These are phyloP conservation scores for Trametes cinnabarina DNA, from an alignment of 768 basidiomycete species.

Conservation along the genomic window DNA sequence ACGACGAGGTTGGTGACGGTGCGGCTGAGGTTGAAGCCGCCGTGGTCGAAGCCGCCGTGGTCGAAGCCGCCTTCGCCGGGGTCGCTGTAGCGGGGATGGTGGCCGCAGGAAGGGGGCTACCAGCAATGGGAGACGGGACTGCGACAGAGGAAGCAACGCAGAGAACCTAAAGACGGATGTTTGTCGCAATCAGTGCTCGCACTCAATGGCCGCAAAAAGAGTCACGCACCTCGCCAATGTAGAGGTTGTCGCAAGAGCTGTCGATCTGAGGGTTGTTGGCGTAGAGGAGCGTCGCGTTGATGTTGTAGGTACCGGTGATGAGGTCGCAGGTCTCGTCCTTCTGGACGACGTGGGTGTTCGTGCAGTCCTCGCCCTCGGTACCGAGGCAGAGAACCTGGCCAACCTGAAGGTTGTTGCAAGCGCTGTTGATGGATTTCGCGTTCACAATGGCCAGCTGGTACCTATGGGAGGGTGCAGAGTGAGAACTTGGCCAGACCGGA, in stretches of 20 bases:
- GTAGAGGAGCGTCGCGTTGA: slow-evolving; percentile 55
- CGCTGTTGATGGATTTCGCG: slow-evolving; percentile 43
- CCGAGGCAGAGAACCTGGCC: slow-evolving; percentile 63
- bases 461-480: slow-evolving; percentile 33
- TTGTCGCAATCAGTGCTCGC: background rate
- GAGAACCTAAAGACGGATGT: slow-evolving; percentile 41
- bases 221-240: slow-evolving; percentile 66
- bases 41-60: background rate
- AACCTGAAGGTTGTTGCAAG: slow-evolving; percentile 58
- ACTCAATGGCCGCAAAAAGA: background rate
- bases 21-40: slow-evolving; percentile 16
- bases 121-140: slow-evolving; percentile 44
- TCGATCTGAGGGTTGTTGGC: slow-evolving; percentile 76
- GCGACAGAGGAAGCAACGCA: slow-evolving; percentile 44
- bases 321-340: slow-evolving; percentile 57
- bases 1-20: slow-evolving; percentile 32
- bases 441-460: slow-evolving; percentile 75
- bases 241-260: slow-evolving; percentile 58
- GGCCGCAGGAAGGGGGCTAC: slow-evolving; percentile 23
- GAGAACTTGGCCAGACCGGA: background rate
- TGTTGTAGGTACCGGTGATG: slow-evolving; percentile 37
- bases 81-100: slow-evolving; percentile 25
- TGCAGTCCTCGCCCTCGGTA: slow-evolving; percentile 57
- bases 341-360: slow-evolving; percentile 53
- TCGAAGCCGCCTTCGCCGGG: slow-evolving; percentile 16